Conservation (phyloP, 352 stramenopile species). For the Discostella stelligera region DNA sequence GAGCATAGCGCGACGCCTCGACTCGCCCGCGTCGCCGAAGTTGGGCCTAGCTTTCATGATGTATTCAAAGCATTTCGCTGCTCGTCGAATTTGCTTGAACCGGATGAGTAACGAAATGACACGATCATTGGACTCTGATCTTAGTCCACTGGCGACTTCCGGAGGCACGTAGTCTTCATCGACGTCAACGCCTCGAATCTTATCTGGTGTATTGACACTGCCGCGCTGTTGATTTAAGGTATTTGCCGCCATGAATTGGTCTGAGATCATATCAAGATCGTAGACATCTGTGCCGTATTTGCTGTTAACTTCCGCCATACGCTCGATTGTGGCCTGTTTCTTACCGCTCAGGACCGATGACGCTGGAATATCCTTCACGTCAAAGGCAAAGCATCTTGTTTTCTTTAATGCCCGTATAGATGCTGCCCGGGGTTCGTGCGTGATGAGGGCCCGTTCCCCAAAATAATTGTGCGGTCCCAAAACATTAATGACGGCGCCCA, state of each 20-base stretch:
- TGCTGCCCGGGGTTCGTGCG: slow-evolving; percentile 89
- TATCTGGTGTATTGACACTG: slow-evolving; percentile 55
- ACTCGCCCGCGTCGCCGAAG: slow-evolving; percentile 66
- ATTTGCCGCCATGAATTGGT: slow-evolving; percentile 44
- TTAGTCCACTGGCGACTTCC: slow-evolving; percentile 1
- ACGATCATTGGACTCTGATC: slow-evolving; percentile 36
- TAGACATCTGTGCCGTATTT: slow-evolving; percentile 71
- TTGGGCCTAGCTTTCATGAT: slow-evolving; percentile 67
- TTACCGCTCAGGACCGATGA: slow-evolving; percentile 70
- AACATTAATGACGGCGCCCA: slow-evolving; percentile 74
- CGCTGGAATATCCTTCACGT: slow-evolving; percentile 70
- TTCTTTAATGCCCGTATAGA: slow-evolving; percentile 88
- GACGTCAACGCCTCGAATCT: slow-evolving; percentile 53
- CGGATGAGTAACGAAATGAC: slow-evolving; percentile 69
- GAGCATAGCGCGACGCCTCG: slow-evolving; percentile 58
- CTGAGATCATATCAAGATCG: slow-evolving; percentile 50
- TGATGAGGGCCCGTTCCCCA: slow-evolving; percentile 91
- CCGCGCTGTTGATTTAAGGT: slow-evolving; percentile 51
- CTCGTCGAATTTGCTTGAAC: slow-evolving; percentile 76
- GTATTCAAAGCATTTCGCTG: slow-evolving; percentile 77
- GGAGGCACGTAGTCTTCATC: slow-evolving; percentile 55
- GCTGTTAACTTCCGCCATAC: slow-evolving; percentile 64
- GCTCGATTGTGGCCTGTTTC: slow-evolving; percentile 47
- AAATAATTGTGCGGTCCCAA: slow-evolving; percentile 88
- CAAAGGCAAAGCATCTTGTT: slow-evolving; percentile 68